Percentiles rank a stretch among this genome's conserved stretches.
Evolutionary conservation across 768 basidiomycete genomes (phyloP).

Genomic region (Leucocoprinus sp.): DNA sequence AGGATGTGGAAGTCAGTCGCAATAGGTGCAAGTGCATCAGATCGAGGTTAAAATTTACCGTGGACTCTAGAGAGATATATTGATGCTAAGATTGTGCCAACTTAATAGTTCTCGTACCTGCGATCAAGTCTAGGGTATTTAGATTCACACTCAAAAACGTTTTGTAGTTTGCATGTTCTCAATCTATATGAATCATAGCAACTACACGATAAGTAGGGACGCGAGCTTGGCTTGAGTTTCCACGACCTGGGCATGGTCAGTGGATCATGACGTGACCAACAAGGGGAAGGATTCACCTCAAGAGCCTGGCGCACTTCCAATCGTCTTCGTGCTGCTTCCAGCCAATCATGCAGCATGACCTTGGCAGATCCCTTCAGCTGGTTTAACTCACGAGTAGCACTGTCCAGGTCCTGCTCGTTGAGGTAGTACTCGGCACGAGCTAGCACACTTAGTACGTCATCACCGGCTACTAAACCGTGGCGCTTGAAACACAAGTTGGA

Average conservation of each 20-base stretch:
- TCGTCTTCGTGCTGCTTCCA: constrained; percentile 78
- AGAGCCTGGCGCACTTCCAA: constrained; percentile 90
- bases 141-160: background rate
- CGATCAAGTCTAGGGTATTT: constrained; percentile 1
- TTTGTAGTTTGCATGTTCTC: background rate
- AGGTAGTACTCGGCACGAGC: constrained; percentile 85
- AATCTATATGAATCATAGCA: constrained; percentile 12
- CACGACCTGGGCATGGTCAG: constrained; percentile 47
- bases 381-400: constrained; percentile 85
- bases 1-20: too few species aligned
- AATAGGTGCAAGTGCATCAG: too few species aligned
- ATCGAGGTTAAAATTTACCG: too few species aligned
- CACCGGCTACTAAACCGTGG: constrained; percentile 69
- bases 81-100: too few species aligned
- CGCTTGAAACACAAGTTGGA: constrained; percentile 73
- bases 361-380: constrained; percentile 79
- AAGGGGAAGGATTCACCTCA: constrained; percentile 43
- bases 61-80: too few species aligned
- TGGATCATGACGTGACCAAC: constrained; percentile 4
- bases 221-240: constrained; percentile 79
- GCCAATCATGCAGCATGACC: constrained; percentile 74
- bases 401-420: constrained; percentile 88
- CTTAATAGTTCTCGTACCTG: background rate
- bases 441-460: constrained; percentile 81
- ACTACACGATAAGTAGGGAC: constrained; percentile 66